A percentile compares a stretch with the other conserved stretches of the same genome.
phyloP scores from a whole-genome alignment of 148 eudicot genomes.

The Nepenthes mirabilis region DNA sequence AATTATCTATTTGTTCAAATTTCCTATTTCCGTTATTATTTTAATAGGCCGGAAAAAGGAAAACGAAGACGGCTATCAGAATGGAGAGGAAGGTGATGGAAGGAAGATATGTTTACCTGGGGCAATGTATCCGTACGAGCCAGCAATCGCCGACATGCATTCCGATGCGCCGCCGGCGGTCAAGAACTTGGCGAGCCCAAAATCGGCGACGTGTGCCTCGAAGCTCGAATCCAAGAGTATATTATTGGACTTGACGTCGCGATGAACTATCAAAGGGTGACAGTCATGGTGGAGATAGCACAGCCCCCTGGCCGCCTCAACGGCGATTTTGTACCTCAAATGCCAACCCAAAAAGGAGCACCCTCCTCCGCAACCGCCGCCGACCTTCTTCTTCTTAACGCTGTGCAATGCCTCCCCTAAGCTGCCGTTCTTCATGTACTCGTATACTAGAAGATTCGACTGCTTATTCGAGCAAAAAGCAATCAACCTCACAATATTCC shows the following conservation, averaged over 20 bases:
- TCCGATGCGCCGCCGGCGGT: conserved; percentile 61
- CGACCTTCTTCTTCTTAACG: background rate
- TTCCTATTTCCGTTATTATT: too few relatives aligned
- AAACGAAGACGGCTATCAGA: conserved; percentile 2
- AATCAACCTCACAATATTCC: conserved; percentile 72
- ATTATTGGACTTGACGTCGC: conserved; percentile 90
- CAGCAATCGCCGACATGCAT: conserved; percentile 92
- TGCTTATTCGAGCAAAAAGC: conserved; percentile 85
- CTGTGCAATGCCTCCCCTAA: conserved; percentile 76
- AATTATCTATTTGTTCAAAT: too few relatives aligned
- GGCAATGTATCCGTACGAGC: conserved; percentile 95
- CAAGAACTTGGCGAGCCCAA: conserved; percentile 86
- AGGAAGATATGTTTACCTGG: conserved; percentile 42
- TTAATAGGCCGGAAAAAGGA: background rate
- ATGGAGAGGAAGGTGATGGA: background rate
- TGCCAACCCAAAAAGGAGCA: conserved; percentile 42
- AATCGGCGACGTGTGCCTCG: conserved; percentile 98
- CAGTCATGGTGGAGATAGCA: conserved; percentile 97
- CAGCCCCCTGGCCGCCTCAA: conserved; percentile 75
- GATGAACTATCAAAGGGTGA: conserved; percentile 76
- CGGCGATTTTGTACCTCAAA: conserved; percentile 73
- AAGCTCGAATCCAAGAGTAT: conserved; percentile 54
- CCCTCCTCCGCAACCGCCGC: background rate
- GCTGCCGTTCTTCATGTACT: conserved; percentile 96
- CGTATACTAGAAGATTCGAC: conserved; percentile 66